A percentile compares a stretch with the other conserved stretches of the same genome.
Conservation (phyloP, 2,329 filamentous ascomycete genomes). For the Xylaria digitata region DNA sequence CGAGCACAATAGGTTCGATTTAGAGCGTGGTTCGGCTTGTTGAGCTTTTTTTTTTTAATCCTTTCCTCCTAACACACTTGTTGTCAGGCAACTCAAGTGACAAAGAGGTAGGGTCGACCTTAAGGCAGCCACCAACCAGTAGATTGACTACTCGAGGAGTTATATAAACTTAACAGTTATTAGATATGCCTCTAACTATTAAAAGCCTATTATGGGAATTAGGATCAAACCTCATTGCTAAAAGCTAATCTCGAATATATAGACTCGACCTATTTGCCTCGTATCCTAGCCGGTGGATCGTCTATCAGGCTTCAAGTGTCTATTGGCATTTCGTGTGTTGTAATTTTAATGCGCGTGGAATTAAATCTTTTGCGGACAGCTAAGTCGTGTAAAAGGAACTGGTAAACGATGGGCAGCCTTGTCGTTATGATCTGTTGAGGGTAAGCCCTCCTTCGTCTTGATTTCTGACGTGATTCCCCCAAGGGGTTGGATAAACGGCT, state of each 20-base stretch:
- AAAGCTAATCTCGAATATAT: no score
- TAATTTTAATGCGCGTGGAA: slow-evolving; percentile 34
- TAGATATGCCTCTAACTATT: no score
- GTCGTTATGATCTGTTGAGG: slow-evolving; percentile 56
- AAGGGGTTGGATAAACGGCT: no score
- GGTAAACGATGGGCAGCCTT: slow-evolving; percentile 49
- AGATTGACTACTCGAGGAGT: neutral
- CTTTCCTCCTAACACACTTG: neutral
- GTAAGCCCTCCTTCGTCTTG: slow-evolving; percentile 50
- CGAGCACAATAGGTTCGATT: slow-evolving; percentile 12
- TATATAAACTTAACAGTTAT: no score
- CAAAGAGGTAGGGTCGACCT: neutral
- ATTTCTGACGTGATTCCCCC: slow-evolving; percentile 43
- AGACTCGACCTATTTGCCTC: no score
- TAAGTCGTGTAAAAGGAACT: no score
- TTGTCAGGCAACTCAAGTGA: neutral
- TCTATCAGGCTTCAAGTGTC: slow-evolving; percentile 13
- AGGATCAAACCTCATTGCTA: no score
- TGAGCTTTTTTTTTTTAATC: neutral
- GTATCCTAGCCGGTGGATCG: neutral
- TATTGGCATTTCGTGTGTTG: slow-evolving; percentile 34
- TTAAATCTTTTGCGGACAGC: no score
- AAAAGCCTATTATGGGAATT: no score
- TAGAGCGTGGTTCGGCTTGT: neutral
- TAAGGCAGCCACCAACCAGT: neutral